Percentiles rank a stretch among this genome's conserved stretches.
These are phyloP conservation scores for Gynostemma pentaphyllum DNA, from an alignment of 306 rosid genomes.

Conservation along the genomic window DNA sequence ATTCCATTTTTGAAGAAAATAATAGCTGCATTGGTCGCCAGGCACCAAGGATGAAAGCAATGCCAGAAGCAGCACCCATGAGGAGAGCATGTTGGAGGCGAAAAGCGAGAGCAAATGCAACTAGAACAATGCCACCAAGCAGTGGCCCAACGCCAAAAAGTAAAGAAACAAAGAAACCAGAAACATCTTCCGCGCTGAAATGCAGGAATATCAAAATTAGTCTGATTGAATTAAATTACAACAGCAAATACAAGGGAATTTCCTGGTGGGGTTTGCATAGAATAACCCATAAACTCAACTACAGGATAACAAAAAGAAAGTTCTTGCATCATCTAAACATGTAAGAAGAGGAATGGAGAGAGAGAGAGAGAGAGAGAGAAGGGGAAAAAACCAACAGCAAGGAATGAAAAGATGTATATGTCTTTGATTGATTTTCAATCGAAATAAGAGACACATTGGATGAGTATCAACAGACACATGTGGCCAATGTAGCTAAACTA, in stretches of 20 bases:
- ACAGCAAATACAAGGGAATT: not conserved
- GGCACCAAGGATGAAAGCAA: conserved; percentile 91
- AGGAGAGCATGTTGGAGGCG: conserved; percentile 83
- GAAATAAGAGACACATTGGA: no score
- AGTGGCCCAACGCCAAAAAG: conserved; percentile 95
- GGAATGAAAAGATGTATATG: no score
- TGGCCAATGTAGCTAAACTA: not conserved
- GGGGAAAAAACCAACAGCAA: not conserved
- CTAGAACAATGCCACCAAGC: conserved; percentile 72
- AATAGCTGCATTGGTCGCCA: conserved; percentile 92
- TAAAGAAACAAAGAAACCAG: conserved; percentile 92
- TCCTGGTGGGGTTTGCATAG: no score
- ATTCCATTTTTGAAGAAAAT: conserved; percentile 65
- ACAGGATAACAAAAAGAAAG: not conserved
- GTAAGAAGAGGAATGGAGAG: not conserved
- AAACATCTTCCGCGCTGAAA: conserved; percentile 89
- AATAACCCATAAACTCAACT: not conserved
- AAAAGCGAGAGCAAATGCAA: conserved; percentile 70
- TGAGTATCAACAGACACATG: no score
- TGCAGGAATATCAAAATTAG: conserved; percentile 7
- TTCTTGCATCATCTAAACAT: not conserved
- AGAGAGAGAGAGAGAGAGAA: not conserved
- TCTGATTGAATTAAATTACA: not conserved
- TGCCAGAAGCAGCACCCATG: conserved; percentile 92
- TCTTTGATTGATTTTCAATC: not conserved